These are phyloP conservation scores for Coniochaeta sp. DNA, from an alignment of 2,329 filamentous ascomycete species.

Conservation along the genomic window DNA sequence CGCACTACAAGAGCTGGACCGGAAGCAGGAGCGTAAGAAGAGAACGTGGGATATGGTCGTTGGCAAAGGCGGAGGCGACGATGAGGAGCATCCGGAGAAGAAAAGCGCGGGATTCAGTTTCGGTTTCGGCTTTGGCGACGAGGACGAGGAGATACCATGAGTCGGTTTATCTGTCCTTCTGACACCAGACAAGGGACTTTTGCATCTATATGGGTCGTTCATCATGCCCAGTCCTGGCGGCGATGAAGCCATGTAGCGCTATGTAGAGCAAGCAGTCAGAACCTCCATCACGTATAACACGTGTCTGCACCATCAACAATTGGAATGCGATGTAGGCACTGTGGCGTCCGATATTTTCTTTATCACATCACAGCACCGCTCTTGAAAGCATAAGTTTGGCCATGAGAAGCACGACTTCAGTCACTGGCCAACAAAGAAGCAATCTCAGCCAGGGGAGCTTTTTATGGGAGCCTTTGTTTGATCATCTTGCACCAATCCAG, in stretches of 20 bases:
- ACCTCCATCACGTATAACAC: too few relatives aligned
- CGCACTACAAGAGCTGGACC: slow-evolving; percentile 58
- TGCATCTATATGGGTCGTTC: too few relatives aligned
- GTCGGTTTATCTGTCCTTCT: neutral
- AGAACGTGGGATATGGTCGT: slow-evolving; percentile 82
- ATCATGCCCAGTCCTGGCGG: too few relatives aligned
- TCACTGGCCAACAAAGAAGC: neutral
- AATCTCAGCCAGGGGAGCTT: neutral
- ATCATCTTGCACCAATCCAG: neutral
- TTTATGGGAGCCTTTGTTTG: neutral
- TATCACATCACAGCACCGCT: neutral
- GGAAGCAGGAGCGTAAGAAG: slow-evolving; percentile 57
- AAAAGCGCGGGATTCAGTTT: slow-evolving; percentile 41
- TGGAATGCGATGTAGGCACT: neutral
- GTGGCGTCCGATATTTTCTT: neutral
- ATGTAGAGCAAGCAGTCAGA: too few relatives aligned
- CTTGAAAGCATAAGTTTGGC: neutral
- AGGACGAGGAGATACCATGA: slow-evolving; percentile 40
- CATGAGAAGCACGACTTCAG: neutral
- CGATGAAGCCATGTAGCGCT: too few relatives aligned
- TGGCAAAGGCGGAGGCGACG: slow-evolving; percentile 34
- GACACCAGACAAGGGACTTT: too few relatives aligned
- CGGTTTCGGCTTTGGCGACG: slow-evolving; percentile 44
- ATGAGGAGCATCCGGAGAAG: slow-evolving; percentile 17
- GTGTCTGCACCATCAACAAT: neutral